phyloP scores from a whole-genome alignment of 306 rosid species.

The Cicer arietinum region DNA sequence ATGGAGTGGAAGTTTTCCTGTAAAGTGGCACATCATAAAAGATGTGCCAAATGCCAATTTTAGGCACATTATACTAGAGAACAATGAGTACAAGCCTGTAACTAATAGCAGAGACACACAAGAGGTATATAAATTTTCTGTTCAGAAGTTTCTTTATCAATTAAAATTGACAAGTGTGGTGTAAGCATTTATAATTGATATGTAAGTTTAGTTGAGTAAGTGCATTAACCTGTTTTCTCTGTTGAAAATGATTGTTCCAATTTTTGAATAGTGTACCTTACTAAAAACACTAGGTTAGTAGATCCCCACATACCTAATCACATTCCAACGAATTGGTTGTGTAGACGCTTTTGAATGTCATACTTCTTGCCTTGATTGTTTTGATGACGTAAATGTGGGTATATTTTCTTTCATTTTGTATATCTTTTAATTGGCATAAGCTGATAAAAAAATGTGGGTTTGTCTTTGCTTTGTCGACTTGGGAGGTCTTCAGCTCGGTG shows the following conservation, averaged over 20 bases:
- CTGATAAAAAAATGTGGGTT: slow-evolving; percentile 10
- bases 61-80: slow-evolving; percentile 87
- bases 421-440: neutral
- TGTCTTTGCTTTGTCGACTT: neutral
- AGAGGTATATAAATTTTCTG: slow-evolving; percentile 59
- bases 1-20: slow-evolving; percentile 97
- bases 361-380: neutral
- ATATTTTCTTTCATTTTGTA: neutral
- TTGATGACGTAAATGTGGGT: neutral
- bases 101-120: slow-evolving; percentile 98
- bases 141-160: slow-evolving; percentile 12
- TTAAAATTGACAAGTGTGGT: neutral
- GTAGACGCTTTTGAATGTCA: neutral
- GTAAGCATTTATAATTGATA: neutral
- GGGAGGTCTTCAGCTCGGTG: neutral
- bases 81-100: slow-evolving; percentile 94
- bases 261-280: neutral
- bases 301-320: neutral
- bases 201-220: neutral
- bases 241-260: neutral
- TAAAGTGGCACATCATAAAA: slow-evolving; percentile 90
- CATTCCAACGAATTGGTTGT: neutral
- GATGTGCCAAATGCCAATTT: slow-evolving; percentile 85
- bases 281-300: neutral
- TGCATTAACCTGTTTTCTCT: neutral